Conservation (phyloP, 2,329 filamentous ascomycete genomes). For the Pseudogymnoascus destructans region DNA sequence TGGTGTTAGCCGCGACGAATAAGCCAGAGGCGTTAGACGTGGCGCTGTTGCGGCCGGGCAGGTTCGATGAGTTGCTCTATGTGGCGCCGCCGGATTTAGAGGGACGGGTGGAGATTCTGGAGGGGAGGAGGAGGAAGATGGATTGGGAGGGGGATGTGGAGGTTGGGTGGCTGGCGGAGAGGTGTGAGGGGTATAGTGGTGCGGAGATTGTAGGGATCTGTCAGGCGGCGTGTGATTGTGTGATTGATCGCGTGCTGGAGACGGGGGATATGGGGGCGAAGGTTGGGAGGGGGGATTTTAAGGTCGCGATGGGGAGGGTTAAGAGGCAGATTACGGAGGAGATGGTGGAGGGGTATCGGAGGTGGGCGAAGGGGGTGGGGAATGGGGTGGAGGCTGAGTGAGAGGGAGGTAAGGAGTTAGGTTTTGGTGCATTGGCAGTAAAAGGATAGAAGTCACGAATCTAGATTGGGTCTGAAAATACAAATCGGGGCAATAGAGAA, state of each 20-base stretch:
- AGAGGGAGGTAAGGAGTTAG: background rate
- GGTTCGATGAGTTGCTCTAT: constrained; percentile 76
- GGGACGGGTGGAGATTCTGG: constrained; percentile 65
- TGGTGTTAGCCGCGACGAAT: constrained; percentile 86
- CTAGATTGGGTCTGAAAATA: background rate
- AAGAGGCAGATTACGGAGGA: constrained; percentile 45
- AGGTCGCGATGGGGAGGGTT: constrained; percentile 32
- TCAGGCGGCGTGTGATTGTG: constrained; percentile 36
- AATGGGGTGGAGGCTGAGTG: constrained; percentile 6
- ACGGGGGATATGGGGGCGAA: constrained; percentile 28
- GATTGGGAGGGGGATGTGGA: constrained; percentile 52
- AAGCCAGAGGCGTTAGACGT: constrained; percentile 75
- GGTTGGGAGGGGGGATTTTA: constrained; percentile 34
- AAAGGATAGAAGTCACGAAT: background rate
- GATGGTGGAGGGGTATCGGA: constrained; percentile 45
- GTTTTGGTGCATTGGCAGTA: background rate
- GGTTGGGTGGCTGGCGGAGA: constrained; percentile 45
- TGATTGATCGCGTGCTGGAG: constrained; percentile 38
- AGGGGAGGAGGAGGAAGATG: constrained; percentile 50
- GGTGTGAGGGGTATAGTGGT: constrained; percentile 68
- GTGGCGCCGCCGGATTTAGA: constrained; percentile 65
- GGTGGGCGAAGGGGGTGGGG: constrained; percentile 33
- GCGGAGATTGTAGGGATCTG: constrained; percentile 62
- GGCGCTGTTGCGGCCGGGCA: constrained; percentile 71
- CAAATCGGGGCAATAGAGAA: background rate